Evolutionary conservation across 2,329 filamentous ascomycete genomes (phyloP).

Genomic region (Davidsoniella australis): DNA sequence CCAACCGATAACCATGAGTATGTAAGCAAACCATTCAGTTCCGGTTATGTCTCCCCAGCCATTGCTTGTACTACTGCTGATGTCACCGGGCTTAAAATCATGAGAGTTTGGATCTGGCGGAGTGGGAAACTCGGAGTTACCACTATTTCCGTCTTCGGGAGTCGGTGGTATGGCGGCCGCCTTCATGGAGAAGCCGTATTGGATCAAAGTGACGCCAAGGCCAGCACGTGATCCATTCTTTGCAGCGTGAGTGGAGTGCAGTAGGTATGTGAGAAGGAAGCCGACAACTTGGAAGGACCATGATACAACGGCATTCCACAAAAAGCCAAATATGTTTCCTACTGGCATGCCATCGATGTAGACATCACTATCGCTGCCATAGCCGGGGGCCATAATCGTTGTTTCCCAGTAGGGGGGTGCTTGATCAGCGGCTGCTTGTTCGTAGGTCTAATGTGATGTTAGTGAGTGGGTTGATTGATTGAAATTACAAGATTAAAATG

Average conservation of each 20-base stretch:
- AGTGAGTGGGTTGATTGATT: slow-evolving; percentile 16
- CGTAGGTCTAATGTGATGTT: slow-evolving; percentile 56
- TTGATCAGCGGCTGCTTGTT: slow-evolving; percentile 91
- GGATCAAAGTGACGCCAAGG: slow-evolving; percentile 84
- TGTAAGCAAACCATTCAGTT: slow-evolving; percentile 78
- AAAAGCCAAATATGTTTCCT: slow-evolving; percentile 68
- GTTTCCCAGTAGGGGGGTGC: slow-evolving; percentile 99
- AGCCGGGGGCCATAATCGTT: slow-evolving; percentile 83
- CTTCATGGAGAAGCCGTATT: slow-evolving; percentile 95
- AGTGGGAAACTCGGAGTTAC: slow-evolving; percentile 42
- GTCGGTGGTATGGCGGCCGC: slow-evolving; percentile 31
- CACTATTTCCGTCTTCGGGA: slow-evolving; percentile 26
- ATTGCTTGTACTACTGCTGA: slow-evolving; percentile 28
- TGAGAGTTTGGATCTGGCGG: slow-evolving; percentile 82
- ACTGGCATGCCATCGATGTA: slow-evolving; percentile 94
- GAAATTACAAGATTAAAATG: background rate
- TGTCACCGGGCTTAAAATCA: slow-evolving; percentile 61
- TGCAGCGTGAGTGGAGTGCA: slow-evolving; percentile 93
- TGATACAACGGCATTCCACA: slow-evolving; percentile 92
- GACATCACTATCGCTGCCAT: slow-evolving; percentile 81
- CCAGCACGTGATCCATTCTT: slow-evolving; percentile 94
- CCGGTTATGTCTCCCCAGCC: slow-evolving; percentile 43
- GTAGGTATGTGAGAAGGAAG: slow-evolving; percentile 91
- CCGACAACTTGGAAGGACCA: slow-evolving; percentile 95
- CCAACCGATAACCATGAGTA: slow-evolving; percentile 94